Percentiles rank a stretch among this genome's conserved stretches.
These are phyloP conservation scores for Glycine tomentella DNA, from an alignment of 306 rosid species.

Conservation along the genomic window DNA sequence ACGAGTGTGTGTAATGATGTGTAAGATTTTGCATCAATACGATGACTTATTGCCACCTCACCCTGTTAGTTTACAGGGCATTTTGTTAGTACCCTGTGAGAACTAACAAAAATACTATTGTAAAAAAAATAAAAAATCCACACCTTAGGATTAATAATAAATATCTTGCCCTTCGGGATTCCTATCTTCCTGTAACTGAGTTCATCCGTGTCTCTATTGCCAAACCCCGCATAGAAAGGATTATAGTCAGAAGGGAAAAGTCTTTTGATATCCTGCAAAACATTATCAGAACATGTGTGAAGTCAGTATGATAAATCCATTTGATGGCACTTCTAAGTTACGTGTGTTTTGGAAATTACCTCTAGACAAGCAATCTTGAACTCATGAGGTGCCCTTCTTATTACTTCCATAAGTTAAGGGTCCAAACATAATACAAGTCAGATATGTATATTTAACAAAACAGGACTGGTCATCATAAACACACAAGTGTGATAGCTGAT, in stretches of 20 bases:
- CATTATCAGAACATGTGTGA: conserved; percentile 6
- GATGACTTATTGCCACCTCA: conserved; percentile 95
- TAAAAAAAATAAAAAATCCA: not conserved
- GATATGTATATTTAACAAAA: not conserved
- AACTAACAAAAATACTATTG: conserved; percentile 13
- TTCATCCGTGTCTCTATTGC: conserved; percentile 97
- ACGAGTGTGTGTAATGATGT: conserved; percentile 95
- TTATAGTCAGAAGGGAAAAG: conserved; percentile 93
- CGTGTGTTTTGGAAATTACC: conserved; percentile 57
- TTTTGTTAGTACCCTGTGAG: conserved; percentile 20
- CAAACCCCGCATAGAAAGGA: conserved; percentile 96
- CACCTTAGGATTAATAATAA: conserved; percentile 97
- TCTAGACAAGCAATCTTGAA: conserved; percentile 98
- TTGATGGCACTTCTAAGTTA: conserved; percentile 27
- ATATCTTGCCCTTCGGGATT: conserved; percentile 95
- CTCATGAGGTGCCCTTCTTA: conserved; percentile 98
- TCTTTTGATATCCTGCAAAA: conserved; percentile 78
- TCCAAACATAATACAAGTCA: conserved; percentile 26
- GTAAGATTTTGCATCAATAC: conserved; percentile 81
- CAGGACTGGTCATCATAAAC: not conserved
- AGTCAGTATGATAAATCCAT: conserved; percentile 15
- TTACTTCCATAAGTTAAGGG: conserved; percentile 62
- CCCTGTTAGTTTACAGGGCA: conserved; percentile 64
- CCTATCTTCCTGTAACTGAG: conserved; percentile 93
- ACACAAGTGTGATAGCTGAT: not conserved